Evolutionary conservation across 345 rosid species (phyloP).

Genomic region (Viola odorata): DNA sequence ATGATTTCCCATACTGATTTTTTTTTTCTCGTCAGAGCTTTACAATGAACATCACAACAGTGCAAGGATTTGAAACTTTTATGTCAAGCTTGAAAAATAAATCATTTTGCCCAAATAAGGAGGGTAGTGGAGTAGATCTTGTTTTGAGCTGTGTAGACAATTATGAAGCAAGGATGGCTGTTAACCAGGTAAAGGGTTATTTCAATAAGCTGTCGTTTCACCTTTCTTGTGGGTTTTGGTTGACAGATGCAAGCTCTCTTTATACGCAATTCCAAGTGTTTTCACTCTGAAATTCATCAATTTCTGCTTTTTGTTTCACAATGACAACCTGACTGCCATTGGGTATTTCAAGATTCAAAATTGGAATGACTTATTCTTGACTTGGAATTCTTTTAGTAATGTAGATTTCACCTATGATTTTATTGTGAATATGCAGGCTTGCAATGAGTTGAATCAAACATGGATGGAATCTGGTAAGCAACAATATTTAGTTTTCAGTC

Average conservation of each 20-base stretch:
- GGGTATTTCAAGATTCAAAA: neutral
- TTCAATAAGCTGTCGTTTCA: neutral
- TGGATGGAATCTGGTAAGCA: conserved; percentile 97
- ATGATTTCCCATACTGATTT: neutral
- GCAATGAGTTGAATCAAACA: conserved; percentile 84
- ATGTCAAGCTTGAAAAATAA: conserved; percentile 65
- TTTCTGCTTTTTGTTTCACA: neutral
- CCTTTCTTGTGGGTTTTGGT: neutral
- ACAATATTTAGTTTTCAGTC: neutral
- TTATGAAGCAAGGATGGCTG: conserved; percentile 94
- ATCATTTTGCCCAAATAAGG: conserved; percentile 56
- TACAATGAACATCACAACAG: conserved; percentile 85
- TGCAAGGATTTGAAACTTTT: conserved; percentile 92
- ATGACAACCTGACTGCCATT: too few species aligned
- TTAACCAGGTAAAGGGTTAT: conserved; percentile 72
- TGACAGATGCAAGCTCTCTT: neutral
- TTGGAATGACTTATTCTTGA: neutral
- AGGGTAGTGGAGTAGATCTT: conserved; percentile 87
- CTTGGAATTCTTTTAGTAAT: neutral
- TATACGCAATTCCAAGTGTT: neutral
- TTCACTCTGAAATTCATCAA: neutral
- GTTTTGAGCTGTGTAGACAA: conserved; percentile 97
- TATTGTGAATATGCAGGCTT: conserved; percentile 53
- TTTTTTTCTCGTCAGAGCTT: conserved; percentile 52
- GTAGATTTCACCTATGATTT: neutral